Percentiles rank a stretch among this genome's conserved stretches.
Conservation (phyloP, 2,329 filamentous ascomycete genomes). For the Pseudogymnoascus sp. region DNA sequence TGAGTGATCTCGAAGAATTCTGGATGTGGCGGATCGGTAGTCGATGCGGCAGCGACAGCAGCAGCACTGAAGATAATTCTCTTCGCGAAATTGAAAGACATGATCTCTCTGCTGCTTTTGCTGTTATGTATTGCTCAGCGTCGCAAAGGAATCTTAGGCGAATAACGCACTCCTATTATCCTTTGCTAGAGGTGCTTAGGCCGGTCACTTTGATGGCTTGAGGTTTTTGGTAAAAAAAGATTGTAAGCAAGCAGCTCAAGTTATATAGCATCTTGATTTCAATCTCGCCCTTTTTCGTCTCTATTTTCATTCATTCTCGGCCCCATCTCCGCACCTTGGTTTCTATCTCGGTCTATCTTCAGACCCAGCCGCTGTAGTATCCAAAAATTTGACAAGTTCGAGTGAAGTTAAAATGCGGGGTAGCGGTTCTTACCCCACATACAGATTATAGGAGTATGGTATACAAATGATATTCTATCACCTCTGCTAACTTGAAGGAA, state of each 20-base stretch:
- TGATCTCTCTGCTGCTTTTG: not conserved
- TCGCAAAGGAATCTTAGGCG: not conserved
- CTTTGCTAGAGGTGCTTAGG: too few relatives aligned
- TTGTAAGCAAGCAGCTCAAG: too few relatives aligned
- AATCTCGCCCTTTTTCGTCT: not conserved
- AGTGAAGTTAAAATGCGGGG: not conserved
- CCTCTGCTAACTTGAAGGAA: too few relatives aligned
- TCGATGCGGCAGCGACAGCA: not conserved
- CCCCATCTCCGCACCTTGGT: not conserved
- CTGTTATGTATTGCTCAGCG: not conserved
- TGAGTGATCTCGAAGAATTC: not conserved
- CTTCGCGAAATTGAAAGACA: not conserved
- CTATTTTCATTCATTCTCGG: too few relatives aligned
- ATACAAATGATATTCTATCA: too few relatives aligned
- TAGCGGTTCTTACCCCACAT: not conserved
- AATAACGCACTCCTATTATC: too few relatives aligned
- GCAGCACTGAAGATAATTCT: not conserved
- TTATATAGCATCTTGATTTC: not conserved
- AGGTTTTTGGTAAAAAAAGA: too few relatives aligned
- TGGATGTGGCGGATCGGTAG: not conserved
- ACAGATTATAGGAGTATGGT: too few relatives aligned
- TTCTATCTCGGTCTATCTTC: not conserved
- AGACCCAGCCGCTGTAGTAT: not conserved
- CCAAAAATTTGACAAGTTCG: not conserved
- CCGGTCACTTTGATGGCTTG: too few relatives aligned